These are phyloP conservation scores for Apiotrichum gracile DNA, from an alignment of 1,284 basidiomycete genomes.

Conservation along the genomic window DNA sequence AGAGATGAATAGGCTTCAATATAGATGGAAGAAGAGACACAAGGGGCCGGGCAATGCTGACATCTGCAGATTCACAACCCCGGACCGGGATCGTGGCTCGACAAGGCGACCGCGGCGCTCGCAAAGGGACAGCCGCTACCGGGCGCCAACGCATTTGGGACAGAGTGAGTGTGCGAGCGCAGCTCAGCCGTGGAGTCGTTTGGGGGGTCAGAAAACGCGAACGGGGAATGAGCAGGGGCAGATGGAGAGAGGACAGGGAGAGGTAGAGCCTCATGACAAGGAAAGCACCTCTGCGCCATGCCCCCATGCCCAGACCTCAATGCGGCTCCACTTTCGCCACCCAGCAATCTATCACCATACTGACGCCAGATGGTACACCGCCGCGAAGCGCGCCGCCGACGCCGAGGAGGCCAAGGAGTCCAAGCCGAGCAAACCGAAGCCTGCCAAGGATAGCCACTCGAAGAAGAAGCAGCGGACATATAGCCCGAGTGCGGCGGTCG, in stretches of 20 bases:
- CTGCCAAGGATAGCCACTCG: neutral
- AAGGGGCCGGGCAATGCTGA: too few species aligned
- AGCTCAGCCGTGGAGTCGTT: neutral
- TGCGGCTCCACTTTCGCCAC: too few species aligned
- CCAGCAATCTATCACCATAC: neutral
- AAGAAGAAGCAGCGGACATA: slow-evolving; percentile 3
- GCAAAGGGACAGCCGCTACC: slow-evolving; percentile 35
- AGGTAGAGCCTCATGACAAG: too few species aligned
- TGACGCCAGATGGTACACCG: slow-evolving; percentile 16
- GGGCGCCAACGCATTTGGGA: slow-evolving; percentile 28
- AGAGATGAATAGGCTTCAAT: too few species aligned
- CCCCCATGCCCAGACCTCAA: too few species aligned
- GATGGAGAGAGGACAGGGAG: too few species aligned
- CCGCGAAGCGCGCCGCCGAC: slow-evolving; percentile 4
- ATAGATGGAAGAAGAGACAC: too few species aligned
- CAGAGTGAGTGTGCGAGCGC: slow-evolving; percentile 26
- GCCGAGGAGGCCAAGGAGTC: neutral
- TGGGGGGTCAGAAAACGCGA: too few species aligned
- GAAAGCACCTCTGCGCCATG: too few species aligned
- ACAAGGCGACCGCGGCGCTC: slow-evolving; percentile 44
- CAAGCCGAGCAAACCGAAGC: neutral
- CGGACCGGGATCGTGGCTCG: slow-evolving; percentile 46
- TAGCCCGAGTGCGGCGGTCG: neutral
- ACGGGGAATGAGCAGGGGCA: too few species aligned
- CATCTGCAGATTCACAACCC: slow-evolving; percentile 39